phyloP scores from a whole-genome alignment of 257 asterid genomes.

The Echites panduratus region DNA sequence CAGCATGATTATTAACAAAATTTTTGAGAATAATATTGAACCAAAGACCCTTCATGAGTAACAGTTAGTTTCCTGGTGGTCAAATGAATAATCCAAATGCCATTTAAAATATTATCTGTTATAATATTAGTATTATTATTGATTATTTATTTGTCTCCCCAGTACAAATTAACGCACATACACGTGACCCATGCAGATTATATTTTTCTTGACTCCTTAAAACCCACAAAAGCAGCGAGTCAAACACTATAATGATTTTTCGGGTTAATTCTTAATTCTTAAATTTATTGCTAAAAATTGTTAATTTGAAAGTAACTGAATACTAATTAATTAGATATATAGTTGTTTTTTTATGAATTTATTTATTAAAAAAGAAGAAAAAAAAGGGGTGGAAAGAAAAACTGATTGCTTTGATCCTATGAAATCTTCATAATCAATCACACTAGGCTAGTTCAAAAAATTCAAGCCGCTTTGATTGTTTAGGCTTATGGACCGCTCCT shows the following conservation, averaged over 20 bases:
- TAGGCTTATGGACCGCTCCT: conserved; percentile 12
- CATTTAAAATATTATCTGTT: too few species aligned
- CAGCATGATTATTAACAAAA: too few species aligned
- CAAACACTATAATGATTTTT: background rate
- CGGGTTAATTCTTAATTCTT: background rate
- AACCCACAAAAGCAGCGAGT: background rate
- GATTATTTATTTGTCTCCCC: background rate
- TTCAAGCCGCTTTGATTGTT: conserved; percentile 8
- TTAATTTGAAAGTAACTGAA: background rate
- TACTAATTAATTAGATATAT: background rate
- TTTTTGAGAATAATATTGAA: too few species aligned
- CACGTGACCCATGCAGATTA: background rate
- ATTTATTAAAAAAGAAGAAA: background rate
- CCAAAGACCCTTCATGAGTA: too few species aligned
- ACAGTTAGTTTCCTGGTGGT: too few species aligned
- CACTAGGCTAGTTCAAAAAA: background rate
- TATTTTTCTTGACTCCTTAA: background rate
- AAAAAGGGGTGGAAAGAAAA: too few species aligned
- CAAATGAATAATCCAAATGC: too few species aligned
- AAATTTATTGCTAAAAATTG: background rate
- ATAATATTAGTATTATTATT: too few species aligned
- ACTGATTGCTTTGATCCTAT: background rate
- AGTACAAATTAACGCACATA: background rate
- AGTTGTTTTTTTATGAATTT: too few species aligned
- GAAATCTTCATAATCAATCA: background rate